Percentiles rank a stretch among this genome's conserved stretches.
Evolutionary conservation across 306 rosid genomes (phyloP).

Genomic region (Vicia faba): DNA sequence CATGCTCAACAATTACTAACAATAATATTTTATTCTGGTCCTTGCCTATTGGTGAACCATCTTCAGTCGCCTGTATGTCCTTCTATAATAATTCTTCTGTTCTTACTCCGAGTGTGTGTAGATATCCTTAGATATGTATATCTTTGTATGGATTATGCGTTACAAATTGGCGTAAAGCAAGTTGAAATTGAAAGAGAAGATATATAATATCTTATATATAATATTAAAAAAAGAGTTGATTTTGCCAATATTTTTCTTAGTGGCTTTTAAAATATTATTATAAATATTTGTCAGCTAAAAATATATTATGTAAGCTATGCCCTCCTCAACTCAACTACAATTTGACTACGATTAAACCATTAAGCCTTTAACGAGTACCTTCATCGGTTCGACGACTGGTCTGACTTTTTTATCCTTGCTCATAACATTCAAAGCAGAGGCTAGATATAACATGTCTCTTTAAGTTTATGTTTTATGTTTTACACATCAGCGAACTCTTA

Average conservation of each 20-base stretch:
- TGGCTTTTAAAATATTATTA: background rate
- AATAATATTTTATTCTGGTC: slow-evolving; percentile 85
- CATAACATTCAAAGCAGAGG: background rate
- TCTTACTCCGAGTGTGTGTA: slow-evolving; percentile 2
- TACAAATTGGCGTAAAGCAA: slow-evolving; percentile 22
- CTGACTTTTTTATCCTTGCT: background rate
- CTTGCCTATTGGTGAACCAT: slow-evolving; percentile 72
- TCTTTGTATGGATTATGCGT: slow-evolving; percentile 3
- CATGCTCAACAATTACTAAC: slow-evolving; percentile 71
- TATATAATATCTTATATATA: no score
- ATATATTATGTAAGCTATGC: background rate
- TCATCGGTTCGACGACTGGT: background rate
- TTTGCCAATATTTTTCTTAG: background rate
- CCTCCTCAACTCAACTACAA: slow-evolving; percentile 6
- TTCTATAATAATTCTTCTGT: slow-evolving; percentile 28
- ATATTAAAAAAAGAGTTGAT: background rate
- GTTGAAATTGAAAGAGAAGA: slow-evolving; percentile 4
- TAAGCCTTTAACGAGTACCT: background rate
- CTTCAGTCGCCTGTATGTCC: slow-evolving; percentile 85
- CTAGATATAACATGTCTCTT: background rate
- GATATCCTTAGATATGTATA: background rate
- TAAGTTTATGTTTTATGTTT: slow-evolving; percentile 12
- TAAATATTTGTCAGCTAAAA: background rate
- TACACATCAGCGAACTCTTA: slow-evolving; percentile 13
- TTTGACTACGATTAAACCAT: background rate